Evolutionary conservation across 1,284 basidiomycete genomes (phyloP).

Genomic region (Stereum hirsutum): DNA sequence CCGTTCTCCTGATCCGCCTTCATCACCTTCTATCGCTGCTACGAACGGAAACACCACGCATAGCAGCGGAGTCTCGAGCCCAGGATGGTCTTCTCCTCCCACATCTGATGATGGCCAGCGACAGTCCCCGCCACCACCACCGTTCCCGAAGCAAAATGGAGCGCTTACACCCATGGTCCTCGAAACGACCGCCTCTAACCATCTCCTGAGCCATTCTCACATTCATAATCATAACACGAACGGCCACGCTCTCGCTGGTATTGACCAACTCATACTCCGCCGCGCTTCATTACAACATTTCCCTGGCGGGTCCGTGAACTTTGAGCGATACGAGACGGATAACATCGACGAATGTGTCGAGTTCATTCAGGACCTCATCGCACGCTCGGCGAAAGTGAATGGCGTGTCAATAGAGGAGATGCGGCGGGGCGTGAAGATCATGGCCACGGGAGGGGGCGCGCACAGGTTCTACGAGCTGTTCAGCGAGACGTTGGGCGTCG

Average conservation of each 20-base stretch:
- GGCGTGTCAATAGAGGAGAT: constrained; percentile 86
- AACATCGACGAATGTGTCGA: constrained; percentile 80
- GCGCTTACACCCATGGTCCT: constrained; percentile 78
- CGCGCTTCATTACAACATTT: constrained; percentile 71
- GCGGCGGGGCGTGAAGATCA: constrained; percentile 90
- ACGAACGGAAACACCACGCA: constrained; percentile 42
- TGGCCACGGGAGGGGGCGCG: constrained; percentile 97
- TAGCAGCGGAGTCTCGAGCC: constrained; percentile 38
- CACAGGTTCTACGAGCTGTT: constrained; percentile 91
- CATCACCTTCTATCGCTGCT: constrained; percentile 55
- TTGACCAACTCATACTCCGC: constrained; percentile 48
- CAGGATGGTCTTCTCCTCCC: constrained; percentile 41
- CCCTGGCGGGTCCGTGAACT: constrained; percentile 96
- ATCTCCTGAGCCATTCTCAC: too few species aligned
- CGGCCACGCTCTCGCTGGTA: constrained; percentile 24
- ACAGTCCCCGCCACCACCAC: constrained; percentile 20
- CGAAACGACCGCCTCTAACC: constrained; percentile 35
- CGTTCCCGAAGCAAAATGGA: constrained; percentile 45
- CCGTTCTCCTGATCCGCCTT: constrained; percentile 73
- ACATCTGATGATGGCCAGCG: constrained; percentile 20
- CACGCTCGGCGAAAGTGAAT: constrained; percentile 82
- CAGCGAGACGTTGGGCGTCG: constrained; percentile 68
- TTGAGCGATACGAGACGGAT: constrained; percentile 94
- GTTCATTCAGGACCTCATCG: constrained; percentile 86
- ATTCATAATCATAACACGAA: too few species aligned